Conservation (phyloP, 75 land plant genomes). For the Pseudotsuga menziesii region DNA sequence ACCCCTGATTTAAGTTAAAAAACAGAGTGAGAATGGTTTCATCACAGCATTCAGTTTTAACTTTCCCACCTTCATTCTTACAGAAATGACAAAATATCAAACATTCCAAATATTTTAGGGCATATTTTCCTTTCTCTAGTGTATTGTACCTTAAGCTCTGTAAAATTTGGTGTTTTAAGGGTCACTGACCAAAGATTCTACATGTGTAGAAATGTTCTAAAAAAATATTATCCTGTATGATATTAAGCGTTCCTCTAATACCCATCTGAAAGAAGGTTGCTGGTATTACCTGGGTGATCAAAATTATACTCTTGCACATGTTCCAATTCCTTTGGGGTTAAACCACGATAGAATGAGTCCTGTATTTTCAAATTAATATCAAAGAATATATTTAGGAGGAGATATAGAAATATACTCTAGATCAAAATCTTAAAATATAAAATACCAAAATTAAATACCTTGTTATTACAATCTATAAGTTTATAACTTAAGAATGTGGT, state of each 20-base stretch:
- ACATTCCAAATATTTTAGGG: background rate
- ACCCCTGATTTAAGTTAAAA: background rate
- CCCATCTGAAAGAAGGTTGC: background rate
- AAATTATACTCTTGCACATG: slow-evolving; percentile 91
- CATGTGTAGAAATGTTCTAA: background rate
- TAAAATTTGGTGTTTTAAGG: background rate
- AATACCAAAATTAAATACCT: too few species aligned
- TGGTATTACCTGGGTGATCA: slow-evolving; percentile 87
- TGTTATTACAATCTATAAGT: too few species aligned
- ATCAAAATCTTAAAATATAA: too few species aligned
- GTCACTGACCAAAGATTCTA: slow-evolving; percentile 5
- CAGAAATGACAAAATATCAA: background rate
- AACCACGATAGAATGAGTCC: slow-evolving; percentile 96
- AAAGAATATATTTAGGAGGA: too few species aligned
- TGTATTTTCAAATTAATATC: slow-evolving; percentile 10
- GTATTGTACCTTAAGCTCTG: background rate
- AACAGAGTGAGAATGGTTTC: background rate
- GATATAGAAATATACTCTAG: too few species aligned
- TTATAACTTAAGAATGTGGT: too few species aligned
- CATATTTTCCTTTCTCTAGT: background rate
- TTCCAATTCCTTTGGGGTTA: slow-evolving; percentile 76
- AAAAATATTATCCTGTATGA: background rate
- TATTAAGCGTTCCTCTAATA: background rate
- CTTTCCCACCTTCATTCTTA: background rate
- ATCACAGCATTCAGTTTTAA: too few species aligned